Conservation (phyloP, 441 rosid genomes). For the Bocquillonia castaneifolia region DNA sequence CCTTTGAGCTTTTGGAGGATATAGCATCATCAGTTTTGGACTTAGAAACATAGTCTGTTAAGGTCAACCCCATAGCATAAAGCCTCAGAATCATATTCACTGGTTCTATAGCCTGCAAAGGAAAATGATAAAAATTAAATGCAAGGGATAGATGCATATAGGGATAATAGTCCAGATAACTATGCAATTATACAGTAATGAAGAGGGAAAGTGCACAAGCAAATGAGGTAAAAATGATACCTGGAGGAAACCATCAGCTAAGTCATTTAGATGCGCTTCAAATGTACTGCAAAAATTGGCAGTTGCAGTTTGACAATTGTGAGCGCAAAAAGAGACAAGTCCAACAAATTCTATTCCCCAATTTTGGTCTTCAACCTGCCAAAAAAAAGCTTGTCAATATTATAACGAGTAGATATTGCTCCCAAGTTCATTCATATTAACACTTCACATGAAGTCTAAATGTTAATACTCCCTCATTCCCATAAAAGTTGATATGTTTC, state of each 20-base stretch:
- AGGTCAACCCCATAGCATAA: constrained; percentile 60
- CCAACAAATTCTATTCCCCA: constrained; percentile 48
- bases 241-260: constrained; percentile 44
- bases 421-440: background rate
- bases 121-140: constrained; percentile 21
- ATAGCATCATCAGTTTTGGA: constrained; percentile 29
- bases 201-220: constrained; percentile 14
- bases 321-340: constrained; percentile 67
- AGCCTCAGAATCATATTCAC: constrained; percentile 55
- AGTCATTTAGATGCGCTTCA: constrained; percentile 45
- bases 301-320: constrained; percentile 47
- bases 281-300: constrained; percentile 35
- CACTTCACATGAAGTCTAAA: background rate
- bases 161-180: constrained; percentile 22
- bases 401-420: background rate
- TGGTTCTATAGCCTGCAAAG: constrained; percentile 56
- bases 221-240: constrained; percentile 38
- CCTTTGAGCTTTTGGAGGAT: constrained; percentile 32
- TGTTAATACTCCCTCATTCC: too few species aligned
- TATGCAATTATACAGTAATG: constrained; percentile 11
- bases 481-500: too few species aligned
- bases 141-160: background rate
- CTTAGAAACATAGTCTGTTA: constrained; percentile 34
- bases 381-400: background rate
- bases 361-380: constrained; percentile 49